These are phyloP conservation scores for Entomophthora muscae DNA, from an alignment of 371 early-diverging fungal genomes.

Conservation along the genomic window DNA sequence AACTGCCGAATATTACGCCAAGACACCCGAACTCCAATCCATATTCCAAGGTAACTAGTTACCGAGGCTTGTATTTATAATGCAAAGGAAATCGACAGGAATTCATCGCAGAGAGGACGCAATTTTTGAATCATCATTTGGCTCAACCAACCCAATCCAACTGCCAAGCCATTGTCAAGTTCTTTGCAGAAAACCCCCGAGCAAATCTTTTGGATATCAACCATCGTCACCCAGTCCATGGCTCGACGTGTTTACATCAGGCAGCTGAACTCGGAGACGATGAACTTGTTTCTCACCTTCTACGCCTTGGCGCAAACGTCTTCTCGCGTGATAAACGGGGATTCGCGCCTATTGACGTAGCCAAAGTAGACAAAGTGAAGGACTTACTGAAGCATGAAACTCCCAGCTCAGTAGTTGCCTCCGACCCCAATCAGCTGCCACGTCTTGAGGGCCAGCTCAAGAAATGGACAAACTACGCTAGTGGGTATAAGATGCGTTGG, in stretches of 20 bases:
- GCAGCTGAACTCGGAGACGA: slow-evolving; percentile 33
- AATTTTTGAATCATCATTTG: slow-evolving; percentile 7
- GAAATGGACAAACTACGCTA: slow-evolving; percentile 74
- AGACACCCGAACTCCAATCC: slow-evolving; percentile 17
- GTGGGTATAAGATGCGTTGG: slow-evolving; percentile 62
- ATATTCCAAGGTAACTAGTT: slow-evolving; percentile 16
- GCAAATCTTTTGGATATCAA: slow-evolving; percentile 33
- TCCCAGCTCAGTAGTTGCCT: background rate
- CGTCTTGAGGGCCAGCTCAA: slow-evolving; percentile 32
- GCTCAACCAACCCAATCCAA: slow-evolving; percentile 7
- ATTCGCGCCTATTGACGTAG: slow-evolving; percentile 36
- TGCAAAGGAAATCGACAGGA: background rate
- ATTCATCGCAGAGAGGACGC: slow-evolving; percentile 3
- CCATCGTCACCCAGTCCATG: slow-evolving; percentile 32
- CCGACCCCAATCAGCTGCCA: slow-evolving; percentile 26
- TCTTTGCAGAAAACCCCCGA: slow-evolving; percentile 1
- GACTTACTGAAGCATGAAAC: slow-evolving; percentile 27
- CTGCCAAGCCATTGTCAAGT: background rate
- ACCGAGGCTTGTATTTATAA: background rate
- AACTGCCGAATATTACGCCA: slow-evolving; percentile 19
- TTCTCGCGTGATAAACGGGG: slow-evolving; percentile 42
- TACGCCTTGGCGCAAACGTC: slow-evolving; percentile 48
- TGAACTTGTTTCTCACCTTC: slow-evolving; percentile 40
- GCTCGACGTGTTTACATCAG: slow-evolving; percentile 42
- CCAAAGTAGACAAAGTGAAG: slow-evolving; percentile 26